Percentiles rank a stretch among this genome's conserved stretches.
phyloP scores from a whole-genome alignment of 768 basidiomycete species.

The Hortiboletus campestris region DNA sequence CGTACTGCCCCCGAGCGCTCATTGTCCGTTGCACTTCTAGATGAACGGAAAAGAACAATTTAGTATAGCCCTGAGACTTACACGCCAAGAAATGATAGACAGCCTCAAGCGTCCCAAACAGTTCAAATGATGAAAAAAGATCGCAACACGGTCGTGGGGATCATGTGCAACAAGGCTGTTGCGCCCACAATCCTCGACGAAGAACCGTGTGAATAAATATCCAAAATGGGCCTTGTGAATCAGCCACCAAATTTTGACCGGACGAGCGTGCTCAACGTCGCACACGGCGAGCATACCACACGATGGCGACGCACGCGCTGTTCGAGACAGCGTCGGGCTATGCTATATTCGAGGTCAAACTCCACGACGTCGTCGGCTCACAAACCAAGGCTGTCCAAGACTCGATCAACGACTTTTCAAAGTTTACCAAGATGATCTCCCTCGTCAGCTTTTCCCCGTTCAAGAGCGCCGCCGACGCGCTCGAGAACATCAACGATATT shows the following conservation, averaged over 20 bases:
- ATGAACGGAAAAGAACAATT: neutral
- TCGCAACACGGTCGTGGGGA: no score
- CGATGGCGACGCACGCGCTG: constrained; percentile 79
- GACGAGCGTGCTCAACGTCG: constrained; percentile 7
- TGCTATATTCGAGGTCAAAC: constrained; percentile 86
- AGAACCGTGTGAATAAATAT: constrained; percentile 3
- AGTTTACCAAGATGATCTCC: constrained; percentile 91
- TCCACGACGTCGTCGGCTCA: constrained; percentile 84
- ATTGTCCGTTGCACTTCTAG: neutral
- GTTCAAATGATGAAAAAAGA: neutral
- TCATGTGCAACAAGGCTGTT: no score
- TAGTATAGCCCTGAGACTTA: constrained; percentile 3
- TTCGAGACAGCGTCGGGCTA: constrained; percentile 95
- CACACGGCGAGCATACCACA: constrained; percentile 31
- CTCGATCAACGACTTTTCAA: constrained; percentile 81
- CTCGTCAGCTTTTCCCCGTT: constrained; percentile 91
- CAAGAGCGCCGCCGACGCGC: constrained; percentile 87
- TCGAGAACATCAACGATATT: constrained; percentile 94
- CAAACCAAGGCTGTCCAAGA: constrained; percentile 77
- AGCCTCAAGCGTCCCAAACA: neutral
- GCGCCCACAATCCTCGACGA: no score
- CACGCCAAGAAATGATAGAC: neutral
- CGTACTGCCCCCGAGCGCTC: constrained; percentile 6
- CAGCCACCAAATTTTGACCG: constrained; percentile 25
- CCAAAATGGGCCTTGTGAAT: neutral